These are phyloP conservation scores for Chrysoporthe austroafricana DNA, from an alignment of 2,329 filamentous ascomycete genomes.

Conservation along the genomic window DNA sequence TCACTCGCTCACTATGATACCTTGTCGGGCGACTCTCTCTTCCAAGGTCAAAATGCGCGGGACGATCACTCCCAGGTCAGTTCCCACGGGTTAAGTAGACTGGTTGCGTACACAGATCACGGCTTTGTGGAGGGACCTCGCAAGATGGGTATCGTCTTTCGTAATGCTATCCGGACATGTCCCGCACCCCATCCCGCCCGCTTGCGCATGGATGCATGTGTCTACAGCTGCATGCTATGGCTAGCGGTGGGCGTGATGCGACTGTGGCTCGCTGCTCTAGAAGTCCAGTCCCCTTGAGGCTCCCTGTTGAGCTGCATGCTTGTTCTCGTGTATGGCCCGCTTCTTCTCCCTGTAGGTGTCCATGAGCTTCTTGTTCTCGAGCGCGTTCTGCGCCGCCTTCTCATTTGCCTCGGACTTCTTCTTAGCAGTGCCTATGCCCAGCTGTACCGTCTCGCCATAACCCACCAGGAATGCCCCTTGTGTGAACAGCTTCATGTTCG, in stretches of 20 bases:
- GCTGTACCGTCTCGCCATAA: constrained; percentile 65
- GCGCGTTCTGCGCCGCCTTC: constrained; percentile 65
- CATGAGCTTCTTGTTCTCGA: constrained; percentile 69
- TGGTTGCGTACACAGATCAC: neutral
- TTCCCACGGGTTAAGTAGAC: neutral
- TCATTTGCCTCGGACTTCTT: constrained; percentile 72
- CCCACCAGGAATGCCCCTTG: constrained; percentile 69
- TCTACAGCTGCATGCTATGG: neutral
- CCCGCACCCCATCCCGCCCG: neutral
- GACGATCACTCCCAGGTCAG: no score
- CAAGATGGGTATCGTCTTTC: neutral
- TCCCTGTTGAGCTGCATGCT: constrained; percentile 18
- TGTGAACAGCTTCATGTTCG: constrained; percentile 60
- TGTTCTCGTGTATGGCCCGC: constrained; percentile 27
- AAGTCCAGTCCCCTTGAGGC: constrained; percentile 24
- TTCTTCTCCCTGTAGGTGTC: constrained; percentile 54
- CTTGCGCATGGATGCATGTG: neutral
- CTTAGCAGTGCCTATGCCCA: constrained; percentile 67
- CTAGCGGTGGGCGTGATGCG: neutral
- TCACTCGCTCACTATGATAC: no score
- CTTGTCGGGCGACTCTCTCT: no score
- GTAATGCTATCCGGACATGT: neutral
- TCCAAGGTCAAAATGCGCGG: no score
- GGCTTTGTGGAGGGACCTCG: neutral
- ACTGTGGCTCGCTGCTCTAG: neutral